These are phyloP conservation scores for Exophiala phaeomuriformis DNA, from an alignment of 2,329 filamentous ascomycete genomes.

Conservation along the genomic window DNA sequence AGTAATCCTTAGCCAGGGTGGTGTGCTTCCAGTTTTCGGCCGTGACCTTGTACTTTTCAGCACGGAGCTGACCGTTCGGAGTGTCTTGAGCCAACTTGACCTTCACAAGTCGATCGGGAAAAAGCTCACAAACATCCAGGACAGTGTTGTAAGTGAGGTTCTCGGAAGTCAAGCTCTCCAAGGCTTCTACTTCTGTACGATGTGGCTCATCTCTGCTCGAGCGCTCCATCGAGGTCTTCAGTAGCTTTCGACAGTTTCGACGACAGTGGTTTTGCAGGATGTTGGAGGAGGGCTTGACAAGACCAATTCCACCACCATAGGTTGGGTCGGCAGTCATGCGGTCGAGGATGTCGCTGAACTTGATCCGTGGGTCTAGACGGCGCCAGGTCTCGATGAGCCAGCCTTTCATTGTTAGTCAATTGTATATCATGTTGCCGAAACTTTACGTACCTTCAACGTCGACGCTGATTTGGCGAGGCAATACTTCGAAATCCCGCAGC, in stretches of 20 bases:
- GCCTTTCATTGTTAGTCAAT: conserved; percentile 3
- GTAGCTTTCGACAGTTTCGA: conserved; percentile 28
- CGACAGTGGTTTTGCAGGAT: conserved; percentile 30
- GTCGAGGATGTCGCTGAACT: conserved; percentile 29
- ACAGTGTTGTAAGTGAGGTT: conserved; percentile 29
- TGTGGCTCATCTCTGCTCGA: conserved; percentile 12
- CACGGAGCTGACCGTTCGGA: neutral
- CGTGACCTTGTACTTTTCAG: neutral
- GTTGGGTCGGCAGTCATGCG: conserved; percentile 26
- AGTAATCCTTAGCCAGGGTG: conserved; percentile 3
- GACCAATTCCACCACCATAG: conserved; percentile 2
- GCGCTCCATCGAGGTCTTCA: conserved; percentile 24
- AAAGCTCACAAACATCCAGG: neutral
- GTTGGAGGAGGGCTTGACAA: conserved; percentile 25
- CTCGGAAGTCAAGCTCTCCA: conserved; percentile 26
- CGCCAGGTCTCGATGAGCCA: conserved; percentile 33
- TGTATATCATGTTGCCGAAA: neutral
- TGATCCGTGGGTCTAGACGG: conserved; percentile 28
- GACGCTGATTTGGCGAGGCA: conserved; percentile 30
- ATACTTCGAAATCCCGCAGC: conserved; percentile 24
- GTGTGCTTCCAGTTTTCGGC: neutral
- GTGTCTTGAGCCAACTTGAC: neutral
- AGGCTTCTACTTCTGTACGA: conserved; percentile 27
- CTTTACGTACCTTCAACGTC: conserved; percentile 20
- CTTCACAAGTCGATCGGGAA: conserved; percentile 1